Evolutionary conservation across 345 rosid genomes (phyloP), one percentile per base, ranked within the genome.

Genomic region (Acer campestre): DNA sequence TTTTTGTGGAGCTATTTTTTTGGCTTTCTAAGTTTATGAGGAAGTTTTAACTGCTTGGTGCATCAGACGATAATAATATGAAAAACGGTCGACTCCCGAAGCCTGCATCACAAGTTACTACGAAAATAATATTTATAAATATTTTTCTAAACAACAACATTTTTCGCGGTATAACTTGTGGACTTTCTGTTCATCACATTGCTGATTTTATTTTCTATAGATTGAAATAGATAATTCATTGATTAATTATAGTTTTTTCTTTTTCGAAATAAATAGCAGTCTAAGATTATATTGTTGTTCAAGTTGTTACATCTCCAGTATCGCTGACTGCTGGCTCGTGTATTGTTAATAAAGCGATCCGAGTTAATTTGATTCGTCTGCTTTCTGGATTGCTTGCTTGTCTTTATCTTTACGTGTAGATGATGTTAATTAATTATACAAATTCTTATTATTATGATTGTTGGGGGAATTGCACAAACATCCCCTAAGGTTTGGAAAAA

Each of bases 1-100:
- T 61, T 66, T 69, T 80, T 31, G 7, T 44, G 77, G 77, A 67
- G 78, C 51, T 67, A 71, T 14, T 46, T 44, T 46, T 12, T 22
- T 76, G 65, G 31, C 56, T 58, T 70, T 35, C 44, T 10, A 35
- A 49, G 23, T 10, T 29, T 62, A 18, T 17, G 69, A 46, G 25
- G 70, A 74, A 74, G 12, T 42, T 46, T 44, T 25, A 25, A 25
- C 58, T 9, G 38, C 58, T 44, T 46, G 25, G 10, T 42, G 66
- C 38, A 62, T 46, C 63, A 23, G 46, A 18, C 20, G 42, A 61
- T 35, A 35, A 35, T 35, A 35, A 35, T 29, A 29, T 29, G 31
- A 4, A 35, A 35, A 35, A 35, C 38, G 17, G 40, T 44, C n/a
- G 18, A 61, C 44, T 79, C 61, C 49, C 42, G 44, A 63, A 74